A percentile compares a stretch with the other conserved stretches of the same genome.
Conservation (phyloP, 768 basidiomycete species). For the Leucosporidium yakuticum region DNA sequence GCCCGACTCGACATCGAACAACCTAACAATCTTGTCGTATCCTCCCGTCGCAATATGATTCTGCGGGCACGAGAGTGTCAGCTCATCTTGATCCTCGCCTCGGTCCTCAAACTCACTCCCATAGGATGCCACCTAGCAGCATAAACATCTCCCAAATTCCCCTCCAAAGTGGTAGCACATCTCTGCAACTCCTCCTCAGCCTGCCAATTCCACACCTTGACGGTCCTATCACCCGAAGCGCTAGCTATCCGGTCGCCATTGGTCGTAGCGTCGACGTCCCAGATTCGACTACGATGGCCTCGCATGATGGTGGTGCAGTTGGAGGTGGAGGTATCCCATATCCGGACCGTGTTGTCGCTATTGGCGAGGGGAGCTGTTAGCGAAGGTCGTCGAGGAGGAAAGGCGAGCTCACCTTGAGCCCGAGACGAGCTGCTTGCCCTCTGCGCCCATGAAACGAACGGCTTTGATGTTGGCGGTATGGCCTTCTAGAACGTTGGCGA, state of each 20-base stretch:
- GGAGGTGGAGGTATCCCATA: constrained; percentile 35
- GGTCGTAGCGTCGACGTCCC: constrained; percentile 34
- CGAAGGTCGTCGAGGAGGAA: background rate
- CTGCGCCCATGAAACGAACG: constrained; percentile 34
- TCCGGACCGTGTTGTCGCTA: constrained; percentile 41
- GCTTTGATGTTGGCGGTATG: constrained; percentile 42
- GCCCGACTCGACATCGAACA: constrained; percentile 40
- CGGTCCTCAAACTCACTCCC: constrained; percentile 10
- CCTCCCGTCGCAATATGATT: constrained; percentile 39
- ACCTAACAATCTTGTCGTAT: constrained; percentile 42
- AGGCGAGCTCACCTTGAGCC: constrained; percentile 37
- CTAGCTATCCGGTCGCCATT: constrained; percentile 29
- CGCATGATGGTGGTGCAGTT: constrained; percentile 13
- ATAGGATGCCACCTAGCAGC: constrained; percentile 40
- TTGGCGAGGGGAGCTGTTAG: background rate
- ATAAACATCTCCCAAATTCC: constrained; percentile 42
- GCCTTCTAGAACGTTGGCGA: constrained; percentile 14
- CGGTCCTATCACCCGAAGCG: constrained; percentile 41
- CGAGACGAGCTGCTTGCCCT: constrained; percentile 35
- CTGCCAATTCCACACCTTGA: constrained; percentile 39
- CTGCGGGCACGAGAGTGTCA: constrained; percentile 12
- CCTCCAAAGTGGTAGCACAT: constrained; percentile 26
- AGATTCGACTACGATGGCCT: constrained; percentile 42
- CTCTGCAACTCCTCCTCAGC: constrained; percentile 10
- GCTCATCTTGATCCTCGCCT: background rate